A percentile compares a stretch with the other conserved stretches of the same genome.
phyloP scores from a whole-genome alignment of 768 basidiomycete species.

The Rhodosporidiobolus odoratus region DNA sequence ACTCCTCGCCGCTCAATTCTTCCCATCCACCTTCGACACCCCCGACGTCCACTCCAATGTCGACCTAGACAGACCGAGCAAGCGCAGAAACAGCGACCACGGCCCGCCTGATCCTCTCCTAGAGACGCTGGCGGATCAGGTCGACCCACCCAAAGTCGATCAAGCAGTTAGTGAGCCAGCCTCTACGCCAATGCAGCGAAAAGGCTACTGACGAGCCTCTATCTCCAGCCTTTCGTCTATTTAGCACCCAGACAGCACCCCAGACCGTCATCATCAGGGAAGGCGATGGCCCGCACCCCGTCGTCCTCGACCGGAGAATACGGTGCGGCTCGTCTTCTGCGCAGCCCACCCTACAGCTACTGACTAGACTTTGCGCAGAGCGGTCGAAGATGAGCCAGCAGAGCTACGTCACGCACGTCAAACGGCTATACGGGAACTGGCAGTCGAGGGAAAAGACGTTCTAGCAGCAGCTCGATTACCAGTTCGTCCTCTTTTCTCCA shows the following conservation, averaged over 20 bases:
- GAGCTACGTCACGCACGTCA: neutral
- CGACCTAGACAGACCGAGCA: neutral
- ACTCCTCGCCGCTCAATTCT: conserved; percentile 13
- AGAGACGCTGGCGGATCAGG: no score
- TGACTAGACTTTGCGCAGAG: neutral
- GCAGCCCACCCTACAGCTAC: no score
- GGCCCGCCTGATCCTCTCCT: no score
- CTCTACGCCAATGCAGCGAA: no score
- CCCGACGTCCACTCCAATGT: neutral
- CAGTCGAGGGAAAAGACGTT: conserved; percentile 4
- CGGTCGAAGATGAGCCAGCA: conserved; percentile 13
- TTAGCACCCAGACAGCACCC: conserved; percentile 23
- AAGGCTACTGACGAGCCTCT: neutral
- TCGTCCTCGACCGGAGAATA: conserved; percentile 18
- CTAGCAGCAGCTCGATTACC: neutral
- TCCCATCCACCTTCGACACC: no score
- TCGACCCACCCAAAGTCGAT: no score
- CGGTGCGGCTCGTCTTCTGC: neutral
- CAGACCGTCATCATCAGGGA: conserved; percentile 15
- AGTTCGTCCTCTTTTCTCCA: conserved; percentile 25
- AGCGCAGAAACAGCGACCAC: conserved; percentile 1
- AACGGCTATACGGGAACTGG: neutral
- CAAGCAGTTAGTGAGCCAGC: no score
- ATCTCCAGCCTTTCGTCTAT: conserved; percentile 21
- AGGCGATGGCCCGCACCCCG: neutral